phyloP scores from a whole-genome alignment of 257 asterid species.

The Solanum infundibuliforme region DNA sequence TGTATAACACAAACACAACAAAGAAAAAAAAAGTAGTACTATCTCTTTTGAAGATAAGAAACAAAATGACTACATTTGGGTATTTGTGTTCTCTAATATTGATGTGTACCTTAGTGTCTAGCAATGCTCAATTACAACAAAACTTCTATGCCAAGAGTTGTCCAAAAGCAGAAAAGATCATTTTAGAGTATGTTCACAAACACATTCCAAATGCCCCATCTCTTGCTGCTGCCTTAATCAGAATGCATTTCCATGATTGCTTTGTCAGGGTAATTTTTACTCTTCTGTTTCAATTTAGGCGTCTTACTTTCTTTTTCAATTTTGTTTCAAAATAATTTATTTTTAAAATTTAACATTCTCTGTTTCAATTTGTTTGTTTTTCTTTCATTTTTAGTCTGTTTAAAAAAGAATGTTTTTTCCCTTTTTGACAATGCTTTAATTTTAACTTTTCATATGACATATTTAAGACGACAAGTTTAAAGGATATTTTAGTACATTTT shows the following conservation, averaged over 20 bases:
- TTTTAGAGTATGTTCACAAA: not conserved
- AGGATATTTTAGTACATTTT: no score
- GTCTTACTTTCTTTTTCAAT: no score
- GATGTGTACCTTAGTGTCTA: not conserved
- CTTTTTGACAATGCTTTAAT: not conserved
- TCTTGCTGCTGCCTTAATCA: constrained; percentile 20
- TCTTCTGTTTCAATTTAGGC: no score
- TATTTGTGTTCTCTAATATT: not conserved
- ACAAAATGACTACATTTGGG: not conserved
- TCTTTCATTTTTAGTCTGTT: not conserved
- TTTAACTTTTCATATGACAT: no score
- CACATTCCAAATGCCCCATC: constrained; percentile 5
- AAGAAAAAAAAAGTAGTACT: not conserved
- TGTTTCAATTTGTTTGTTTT: not conserved
- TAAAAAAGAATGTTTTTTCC: not conserved
- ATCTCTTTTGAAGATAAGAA: not conserved
- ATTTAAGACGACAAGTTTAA: no score
- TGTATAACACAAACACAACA: not conserved
- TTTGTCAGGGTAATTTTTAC: constrained; percentile 13
- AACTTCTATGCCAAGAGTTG: not conserved
- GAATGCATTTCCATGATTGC: constrained; percentile 30
- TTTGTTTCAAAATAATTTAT: not conserved
- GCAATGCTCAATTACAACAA: not conserved
- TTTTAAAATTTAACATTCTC: no score
- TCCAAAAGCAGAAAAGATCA: constrained; percentile 11